These are phyloP conservation scores for Millerozyma miso DNA, from an alignment of 805 yeast species.

Conservation along the genomic window DNA sequence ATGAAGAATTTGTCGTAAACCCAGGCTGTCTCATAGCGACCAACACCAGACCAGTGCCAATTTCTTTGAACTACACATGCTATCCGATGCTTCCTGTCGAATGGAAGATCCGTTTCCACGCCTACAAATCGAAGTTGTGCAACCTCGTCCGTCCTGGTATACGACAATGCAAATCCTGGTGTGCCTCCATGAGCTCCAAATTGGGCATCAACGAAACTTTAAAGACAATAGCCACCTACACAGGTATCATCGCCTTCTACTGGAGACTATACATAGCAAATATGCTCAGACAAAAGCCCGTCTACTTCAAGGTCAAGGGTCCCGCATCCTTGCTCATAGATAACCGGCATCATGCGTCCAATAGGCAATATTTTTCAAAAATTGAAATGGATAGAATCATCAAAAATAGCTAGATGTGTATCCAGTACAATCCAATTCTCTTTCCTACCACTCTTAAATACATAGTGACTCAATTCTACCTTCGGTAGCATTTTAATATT, in stretches of 20 bases:
- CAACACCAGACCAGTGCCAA: not conserved
- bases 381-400: slow-evolving; percentile 9
- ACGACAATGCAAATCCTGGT: not conserved
- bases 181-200: not conserved
- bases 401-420: not conserved
- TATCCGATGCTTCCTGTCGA: not conserved
- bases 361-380: slow-evolving; percentile 11
- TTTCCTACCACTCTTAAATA: not conserved
- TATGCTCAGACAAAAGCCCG: slow-evolving; percentile 10
- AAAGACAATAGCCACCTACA: not conserved
- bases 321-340: slow-evolving; percentile 24
- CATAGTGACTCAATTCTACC: not conserved
- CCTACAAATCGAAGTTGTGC: not conserved
- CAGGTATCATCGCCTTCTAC: slow-evolving; percentile 4
- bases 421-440: not conserved
- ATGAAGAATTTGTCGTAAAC: slow-evolving; percentile 35
- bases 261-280: slow-evolving; percentile 11
- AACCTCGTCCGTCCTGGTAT: not conserved
- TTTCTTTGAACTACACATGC: not conserved
- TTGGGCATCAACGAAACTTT: not conserved
- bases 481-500: not conserved
- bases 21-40: slow-evolving; percentile 39
- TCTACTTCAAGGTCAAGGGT: slow-evolving; percentile 21
- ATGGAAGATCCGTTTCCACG: not conserved
- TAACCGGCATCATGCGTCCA: slow-evolving; percentile 11